phyloP scores from a whole-genome alignment of 345 rosid genomes.

The Camelina sativa region DNA sequence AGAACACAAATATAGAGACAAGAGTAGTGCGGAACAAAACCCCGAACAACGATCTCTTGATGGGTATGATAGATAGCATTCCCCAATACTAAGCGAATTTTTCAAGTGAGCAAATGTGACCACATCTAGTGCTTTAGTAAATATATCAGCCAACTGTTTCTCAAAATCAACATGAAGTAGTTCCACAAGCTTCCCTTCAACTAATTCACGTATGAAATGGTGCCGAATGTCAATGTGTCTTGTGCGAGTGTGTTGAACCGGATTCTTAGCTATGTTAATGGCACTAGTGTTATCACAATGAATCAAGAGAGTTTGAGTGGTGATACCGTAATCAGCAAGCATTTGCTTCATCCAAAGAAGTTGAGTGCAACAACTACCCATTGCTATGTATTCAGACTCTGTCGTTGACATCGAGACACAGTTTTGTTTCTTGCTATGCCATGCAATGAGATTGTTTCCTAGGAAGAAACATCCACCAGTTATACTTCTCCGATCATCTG shows the following conservation, averaged over 20 bases:
- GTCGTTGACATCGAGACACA: background rate
- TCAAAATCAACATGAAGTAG: background rate
- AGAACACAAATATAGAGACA: too few species aligned
- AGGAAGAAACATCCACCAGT: background rate
- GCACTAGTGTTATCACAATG: background rate
- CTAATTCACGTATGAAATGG: background rate
- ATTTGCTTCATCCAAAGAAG: background rate
- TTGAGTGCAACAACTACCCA: background rate
- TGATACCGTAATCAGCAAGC: background rate
- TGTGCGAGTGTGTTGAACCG: background rate
- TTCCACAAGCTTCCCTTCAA: background rate
- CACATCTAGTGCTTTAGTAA: too few species aligned
- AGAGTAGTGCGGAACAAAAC: too few species aligned
- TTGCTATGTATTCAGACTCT: background rate
- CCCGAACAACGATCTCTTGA: too few species aligned
- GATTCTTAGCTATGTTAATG: background rate
- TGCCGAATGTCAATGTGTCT: background rate
- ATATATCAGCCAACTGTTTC: background rate
- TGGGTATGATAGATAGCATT: too few species aligned
- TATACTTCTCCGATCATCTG: background rate
- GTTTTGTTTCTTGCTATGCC: background rate
- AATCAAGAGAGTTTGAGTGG: fast-evolving
- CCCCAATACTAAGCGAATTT: too few species aligned
- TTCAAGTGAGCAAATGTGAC: too few species aligned
- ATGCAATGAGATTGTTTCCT: background rate